phyloP scores from a whole-genome alignment of 2,329 filamentous ascomycete genomes.

The Pezizomycotina sp. region DNA sequence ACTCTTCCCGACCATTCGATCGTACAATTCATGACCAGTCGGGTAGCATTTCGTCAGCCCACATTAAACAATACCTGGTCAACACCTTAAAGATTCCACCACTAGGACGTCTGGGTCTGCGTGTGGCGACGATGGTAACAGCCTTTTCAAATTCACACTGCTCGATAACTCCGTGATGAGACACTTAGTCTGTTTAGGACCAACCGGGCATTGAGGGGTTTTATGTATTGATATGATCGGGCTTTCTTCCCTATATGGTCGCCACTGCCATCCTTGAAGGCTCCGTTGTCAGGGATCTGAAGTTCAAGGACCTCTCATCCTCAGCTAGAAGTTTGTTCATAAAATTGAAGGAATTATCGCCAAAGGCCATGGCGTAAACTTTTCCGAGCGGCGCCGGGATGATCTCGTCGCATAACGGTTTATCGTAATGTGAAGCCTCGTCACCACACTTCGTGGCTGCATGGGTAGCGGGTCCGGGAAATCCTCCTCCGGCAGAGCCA shows the following conservation, averaged over 20 bases:
- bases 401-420: slow-evolving; percentile 65
- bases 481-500: slow-evolving; percentile 40
- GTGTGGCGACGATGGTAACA: slow-evolving; percentile 69
- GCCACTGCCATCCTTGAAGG: slow-evolving; percentile 44
- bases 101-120: slow-evolving; percentile 91
- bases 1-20: slow-evolving; percentile 96
- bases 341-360: slow-evolving; percentile 58
- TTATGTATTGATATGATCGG: slow-evolving; percentile 73
- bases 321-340: slow-evolving; percentile 73
- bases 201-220: slow-evolving; percentile 73
- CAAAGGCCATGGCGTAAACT: slow-evolving; percentile 77
- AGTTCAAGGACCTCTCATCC: slow-evolving; percentile 85
- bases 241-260: slow-evolving; percentile 53
- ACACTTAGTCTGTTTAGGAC: slow-evolving; percentile 88
- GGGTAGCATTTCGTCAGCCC: slow-evolving; percentile 48
- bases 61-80: slow-evolving; percentile 86
- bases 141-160: slow-evolving; percentile 72
- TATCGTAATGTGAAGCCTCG: slow-evolving; percentile 52
- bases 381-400: slow-evolving; percentile 81
- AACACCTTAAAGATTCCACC: slow-evolving; percentile 84
- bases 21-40: slow-evolving; percentile 70
- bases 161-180: slow-evolving; percentile 72
- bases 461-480: slow-evolving; percentile 70
- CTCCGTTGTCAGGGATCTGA: slow-evolving; percentile 43
- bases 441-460: slow-evolving; percentile 75